A percentile compares a stretch with the other conserved stretches of the same genome.
Evolutionary conservation across 1,284 basidiomycete species (phyloP).

Genomic region (Coriolopsis trogii): DNA sequence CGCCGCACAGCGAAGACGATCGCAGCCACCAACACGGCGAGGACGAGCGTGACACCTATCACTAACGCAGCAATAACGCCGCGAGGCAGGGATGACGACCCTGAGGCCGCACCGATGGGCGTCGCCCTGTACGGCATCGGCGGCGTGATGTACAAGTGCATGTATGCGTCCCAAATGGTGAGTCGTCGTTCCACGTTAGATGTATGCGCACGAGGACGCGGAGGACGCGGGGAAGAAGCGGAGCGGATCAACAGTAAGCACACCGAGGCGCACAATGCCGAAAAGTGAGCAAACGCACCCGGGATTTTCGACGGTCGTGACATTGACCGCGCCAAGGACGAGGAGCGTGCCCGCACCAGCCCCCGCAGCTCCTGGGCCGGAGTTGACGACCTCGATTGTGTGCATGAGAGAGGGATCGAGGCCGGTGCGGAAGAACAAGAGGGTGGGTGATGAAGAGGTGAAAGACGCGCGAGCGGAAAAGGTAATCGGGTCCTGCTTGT

Average conservation of each 20-base stretch:
- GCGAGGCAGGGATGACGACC: constrained; percentile 34
- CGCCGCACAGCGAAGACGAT: constrained; percentile 47
- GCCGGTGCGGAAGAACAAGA: constrained; percentile 65
- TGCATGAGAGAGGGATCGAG: constrained; percentile 55
- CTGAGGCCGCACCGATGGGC: constrained; percentile 16
- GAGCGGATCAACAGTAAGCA: constrained; percentile 18
- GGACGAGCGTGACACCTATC: constrained; percentile 54
- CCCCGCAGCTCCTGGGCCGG: constrained; percentile 32
- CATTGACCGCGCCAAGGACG: constrained; percentile 44
- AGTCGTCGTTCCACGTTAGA: not conserved
- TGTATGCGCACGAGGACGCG: constrained; percentile 6
- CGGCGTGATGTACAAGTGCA: constrained; percentile 8
- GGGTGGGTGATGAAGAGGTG: constrained; percentile 46
- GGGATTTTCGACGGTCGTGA: constrained; percentile 39
- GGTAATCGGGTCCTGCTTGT: constrained; percentile 44
- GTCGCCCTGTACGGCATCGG: constrained; percentile 25
- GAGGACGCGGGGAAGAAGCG: constrained; percentile 35
- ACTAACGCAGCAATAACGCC: constrained; percentile 68
- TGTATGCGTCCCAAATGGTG: constrained; percentile 1
- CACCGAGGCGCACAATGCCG: not conserved
- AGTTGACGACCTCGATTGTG: constrained; percentile 56
- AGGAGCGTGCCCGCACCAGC: constrained; percentile 45
- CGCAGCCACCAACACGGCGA: constrained; percentile 47
- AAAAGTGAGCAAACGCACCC: constrained; percentile 36
- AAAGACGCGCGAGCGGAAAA: constrained; percentile 57